Evolutionary conservation across 2,329 filamentous ascomycete genomes (phyloP), one percentile per base, ranked within the genome.

Genomic region (Cladosporium austrohemisphaericum): DNA sequence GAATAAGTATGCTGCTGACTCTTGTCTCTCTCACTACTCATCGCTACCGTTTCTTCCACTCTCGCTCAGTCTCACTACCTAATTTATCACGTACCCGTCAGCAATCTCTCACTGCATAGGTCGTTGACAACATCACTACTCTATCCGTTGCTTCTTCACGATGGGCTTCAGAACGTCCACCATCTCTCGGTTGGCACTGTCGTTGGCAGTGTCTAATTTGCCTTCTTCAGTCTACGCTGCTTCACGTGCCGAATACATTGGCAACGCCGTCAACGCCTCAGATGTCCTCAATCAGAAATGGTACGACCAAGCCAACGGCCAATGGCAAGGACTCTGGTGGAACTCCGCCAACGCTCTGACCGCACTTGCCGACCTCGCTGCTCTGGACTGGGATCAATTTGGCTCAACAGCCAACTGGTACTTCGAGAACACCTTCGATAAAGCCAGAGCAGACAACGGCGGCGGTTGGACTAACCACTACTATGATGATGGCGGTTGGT

Each of bases 271-370:
- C 25, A 52, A 52, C 25, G 51, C 52, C 13, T 50, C 52, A 2
- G 52, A 50, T 22, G 41, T 55, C 13, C 50, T 55, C 9, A 52
- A 52, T 20, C 41, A 55, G 23, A 23, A 49, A n/a, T 55, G 50
- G 46, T 55, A 50, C 22, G 43, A 51, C 19, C 26, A 43, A 26
- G 22, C 23, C 33, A 37, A 52, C 33, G 31, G 85, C 3, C 69
- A 86, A 10, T 88, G 82, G 81, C 68, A 79, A 48, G 76, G 76
- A 6, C 76, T 76, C n/a, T 89, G 85, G 85, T 89, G 85, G 85
- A 86, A 88, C 60, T 77, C 77, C 46, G 85, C 79, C 36, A 88
- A 87, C 60, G 75, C 76, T 50, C 69, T 88, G 52, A 85, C 82
- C 0, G 76, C 75, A 3, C 65, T 88, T 14, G 77, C 75, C 44